phyloP scores from a whole-genome alignment of 495 filamentous ascomycete genomes.

The Cladorrhinum samala region DNA sequence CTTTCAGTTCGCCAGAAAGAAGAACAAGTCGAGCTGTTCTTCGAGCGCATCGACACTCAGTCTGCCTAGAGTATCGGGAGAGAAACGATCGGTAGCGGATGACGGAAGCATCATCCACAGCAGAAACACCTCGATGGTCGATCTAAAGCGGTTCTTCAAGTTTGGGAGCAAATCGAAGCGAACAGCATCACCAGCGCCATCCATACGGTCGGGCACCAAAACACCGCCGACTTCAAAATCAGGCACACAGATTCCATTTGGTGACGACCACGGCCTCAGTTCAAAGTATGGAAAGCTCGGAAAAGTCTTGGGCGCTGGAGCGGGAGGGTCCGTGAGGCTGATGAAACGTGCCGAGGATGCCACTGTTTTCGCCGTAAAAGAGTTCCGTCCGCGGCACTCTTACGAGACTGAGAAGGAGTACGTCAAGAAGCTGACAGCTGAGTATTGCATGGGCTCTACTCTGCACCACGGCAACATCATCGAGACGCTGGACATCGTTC shows the following conservation, averaged over 20 bases:
- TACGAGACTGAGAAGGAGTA: slow-evolving; percentile 95
- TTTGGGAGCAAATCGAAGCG: slow-evolving; percentile 62
- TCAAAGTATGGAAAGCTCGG: slow-evolving; percentile 95
- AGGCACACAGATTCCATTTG: slow-evolving; percentile 78
- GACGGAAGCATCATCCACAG: slow-evolving; percentile 34
- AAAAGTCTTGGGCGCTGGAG: slow-evolving; percentile 86
- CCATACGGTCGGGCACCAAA: slow-evolving; percentile 45
- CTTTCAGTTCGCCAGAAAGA: slow-evolving; percentile 69
- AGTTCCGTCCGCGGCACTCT: slow-evolving; percentile 86
- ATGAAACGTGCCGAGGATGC: slow-evolving; percentile 89
- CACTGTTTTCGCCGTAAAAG: slow-evolving; percentile 93
- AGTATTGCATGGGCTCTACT: slow-evolving; percentile 97
- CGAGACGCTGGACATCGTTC: slow-evolving; percentile 93
- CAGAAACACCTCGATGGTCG: slow-evolving; percentile 81
- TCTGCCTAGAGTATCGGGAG: slow-evolving; percentile 28
- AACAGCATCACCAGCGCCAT: slow-evolving; percentile 51
- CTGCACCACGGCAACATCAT: slow-evolving; percentile 98
- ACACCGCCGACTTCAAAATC: slow-evolving; percentile 54
- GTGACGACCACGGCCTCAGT: slow-evolving; percentile 84
- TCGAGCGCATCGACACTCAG: slow-evolving; percentile 41
- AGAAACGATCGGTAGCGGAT: slow-evolving; percentile 30
- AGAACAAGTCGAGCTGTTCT: slow-evolving; percentile 32
- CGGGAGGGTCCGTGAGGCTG: slow-evolving; percentile 88
- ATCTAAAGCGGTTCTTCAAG: slow-evolving; percentile 90
- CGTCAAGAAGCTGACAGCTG: slow-evolving; percentile 97